Conservation (phyloP, 768 basidiomycete genomes). For the Mycena pura region DNA sequence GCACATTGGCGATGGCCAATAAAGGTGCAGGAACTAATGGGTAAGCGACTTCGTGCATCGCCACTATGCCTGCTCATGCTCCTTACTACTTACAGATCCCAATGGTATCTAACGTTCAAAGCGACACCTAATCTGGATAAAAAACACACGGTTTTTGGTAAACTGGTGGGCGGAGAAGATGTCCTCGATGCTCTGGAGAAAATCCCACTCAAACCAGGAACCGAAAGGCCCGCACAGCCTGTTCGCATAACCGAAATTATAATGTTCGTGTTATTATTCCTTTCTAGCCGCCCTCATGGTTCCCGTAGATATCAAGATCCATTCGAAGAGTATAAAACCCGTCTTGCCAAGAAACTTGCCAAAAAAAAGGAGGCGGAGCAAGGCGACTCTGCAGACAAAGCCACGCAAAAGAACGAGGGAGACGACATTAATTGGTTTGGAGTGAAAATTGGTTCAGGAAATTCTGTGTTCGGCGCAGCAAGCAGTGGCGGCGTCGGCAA, state of each 20-base stretch:
- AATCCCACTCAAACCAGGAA: slow-evolving; percentile 80
- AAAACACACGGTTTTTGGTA: slow-evolving; percentile 97
- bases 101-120: slow-evolving; percentile 93
- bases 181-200: slow-evolving; percentile 86
- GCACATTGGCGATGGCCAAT: slow-evolving; percentile 94
- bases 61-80: not conserved
- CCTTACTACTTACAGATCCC: slow-evolving; percentile 60
- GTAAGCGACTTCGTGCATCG: slow-evolving; percentile 41
- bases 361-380: slow-evolving; percentile 54
- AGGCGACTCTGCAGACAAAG: slow-evolving; percentile 36
- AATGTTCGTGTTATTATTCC: slow-evolving; percentile 62
- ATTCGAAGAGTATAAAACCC: slow-evolving; percentile 89
- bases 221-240: slow-evolving; percentile 85
- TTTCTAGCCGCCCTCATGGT: not conserved
- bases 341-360: slow-evolving; percentile 80
- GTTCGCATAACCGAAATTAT: slow-evolving; percentile 86
- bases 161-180: slow-evolving; percentile 94
- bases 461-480: slow-evolving; percentile 35
- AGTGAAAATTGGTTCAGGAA: slow-evolving; percentile 71
- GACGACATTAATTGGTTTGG: slow-evolving; percentile 89
- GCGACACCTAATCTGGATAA: slow-evolving; percentile 85
- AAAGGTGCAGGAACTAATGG: slow-evolving; percentile 91
- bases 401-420: slow-evolving; percentile 60
- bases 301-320: slow-evolving; percentile 85
- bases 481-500: slow-evolving; percentile 74